A percentile compares a stretch with the other conserved stretches of the same genome.
Evolutionary conservation across 73 alveolate species (phyloP).

Genomic region (Uronychia binucleata): DNA sequence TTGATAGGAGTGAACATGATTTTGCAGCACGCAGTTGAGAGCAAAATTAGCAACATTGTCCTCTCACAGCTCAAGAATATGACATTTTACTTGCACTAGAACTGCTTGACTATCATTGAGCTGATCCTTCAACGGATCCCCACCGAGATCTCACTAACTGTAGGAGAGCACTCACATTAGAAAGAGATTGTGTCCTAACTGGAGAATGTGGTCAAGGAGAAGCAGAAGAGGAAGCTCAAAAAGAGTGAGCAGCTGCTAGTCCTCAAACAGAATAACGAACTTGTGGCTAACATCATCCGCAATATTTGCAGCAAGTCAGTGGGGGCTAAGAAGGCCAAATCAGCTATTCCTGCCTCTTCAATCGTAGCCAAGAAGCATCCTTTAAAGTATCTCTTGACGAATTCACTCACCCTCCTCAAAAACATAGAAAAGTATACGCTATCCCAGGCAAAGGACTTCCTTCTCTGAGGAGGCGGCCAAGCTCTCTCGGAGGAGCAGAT

Average conservation of each 20-base stretch:
- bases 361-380: not conserved
- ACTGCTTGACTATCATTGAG: constrained; percentile 51
- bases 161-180: not conserved
- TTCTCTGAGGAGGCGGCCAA: not conserved
- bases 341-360: not conserved
- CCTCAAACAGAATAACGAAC: not conserved
- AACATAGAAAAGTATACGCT: not conserved
- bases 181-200: not conserved
- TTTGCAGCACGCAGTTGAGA: not conserved
- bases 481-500: not conserved
- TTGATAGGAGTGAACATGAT: not conserved
- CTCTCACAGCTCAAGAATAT: not conserved
- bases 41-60: not conserved
- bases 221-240: not conserved
- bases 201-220: not conserved
- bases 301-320: constrained; percentile 15
- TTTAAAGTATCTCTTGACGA: not conserved
- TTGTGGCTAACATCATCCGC: not conserved
- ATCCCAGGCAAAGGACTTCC: not conserved
- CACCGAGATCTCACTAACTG: constrained; percentile 16
- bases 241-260: not conserved
- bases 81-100: constrained; percentile 25
- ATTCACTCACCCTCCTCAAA: not conserved
- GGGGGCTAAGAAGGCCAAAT: constrained; percentile 41
- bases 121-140: constrained; percentile 51